Conservation (phyloP, 768 basidiomycete species). For the Cubamyces sp. region DNA sequence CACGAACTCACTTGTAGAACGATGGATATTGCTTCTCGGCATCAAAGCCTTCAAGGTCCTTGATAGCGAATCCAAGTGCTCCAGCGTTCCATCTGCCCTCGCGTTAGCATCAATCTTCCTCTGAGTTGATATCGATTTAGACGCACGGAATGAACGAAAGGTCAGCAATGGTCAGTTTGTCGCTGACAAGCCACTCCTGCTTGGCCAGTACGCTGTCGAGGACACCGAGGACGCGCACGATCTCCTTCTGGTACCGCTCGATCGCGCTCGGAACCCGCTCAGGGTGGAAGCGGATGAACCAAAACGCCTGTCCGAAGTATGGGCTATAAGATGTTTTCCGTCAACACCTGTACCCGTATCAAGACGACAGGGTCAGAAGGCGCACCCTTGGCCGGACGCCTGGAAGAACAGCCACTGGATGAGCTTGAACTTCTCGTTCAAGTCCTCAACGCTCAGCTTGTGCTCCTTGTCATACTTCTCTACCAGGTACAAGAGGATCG, state of each 20-base stretch:
- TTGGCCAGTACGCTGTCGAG: slow-evolving; percentile 29
- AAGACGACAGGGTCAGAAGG: neutral
- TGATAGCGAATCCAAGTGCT: neutral
- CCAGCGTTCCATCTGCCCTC: slow-evolving; percentile 8
- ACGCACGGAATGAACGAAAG: slow-evolving; percentile 24
- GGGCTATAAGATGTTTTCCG: slow-evolving; percentile 3
- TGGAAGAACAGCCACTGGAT: slow-evolving; percentile 50
- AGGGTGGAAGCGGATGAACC: slow-evolving; percentile 25
- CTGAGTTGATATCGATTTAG: too few relatives aligned
- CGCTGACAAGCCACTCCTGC: slow-evolving; percentile 26
- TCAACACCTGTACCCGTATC: neutral
- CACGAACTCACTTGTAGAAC: slow-evolving; percentile 8
- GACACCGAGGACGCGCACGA: slow-evolving; percentile 28
- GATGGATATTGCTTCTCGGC: slow-evolving; percentile 16
- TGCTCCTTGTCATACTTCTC: slow-evolving; percentile 47
- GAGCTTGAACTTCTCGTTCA: slow-evolving; percentile 23
- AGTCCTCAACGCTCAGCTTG: slow-evolving; percentile 31
- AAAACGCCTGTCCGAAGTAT: slow-evolving; percentile 25
- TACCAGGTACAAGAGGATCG: slow-evolving; percentile 46
- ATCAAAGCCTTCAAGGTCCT: slow-evolving; percentile 1
- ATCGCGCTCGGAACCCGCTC: slow-evolving; percentile 23
- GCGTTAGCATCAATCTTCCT: too few relatives aligned
- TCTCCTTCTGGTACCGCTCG: slow-evolving; percentile 32
- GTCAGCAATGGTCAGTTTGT: slow-evolving; percentile 26
- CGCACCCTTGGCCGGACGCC: slow-evolving; percentile 33